Base-by-base conservation (phyloP, 2,329 filamentous ascomycete genomes). In the Myriangium duriaei region DNA sequence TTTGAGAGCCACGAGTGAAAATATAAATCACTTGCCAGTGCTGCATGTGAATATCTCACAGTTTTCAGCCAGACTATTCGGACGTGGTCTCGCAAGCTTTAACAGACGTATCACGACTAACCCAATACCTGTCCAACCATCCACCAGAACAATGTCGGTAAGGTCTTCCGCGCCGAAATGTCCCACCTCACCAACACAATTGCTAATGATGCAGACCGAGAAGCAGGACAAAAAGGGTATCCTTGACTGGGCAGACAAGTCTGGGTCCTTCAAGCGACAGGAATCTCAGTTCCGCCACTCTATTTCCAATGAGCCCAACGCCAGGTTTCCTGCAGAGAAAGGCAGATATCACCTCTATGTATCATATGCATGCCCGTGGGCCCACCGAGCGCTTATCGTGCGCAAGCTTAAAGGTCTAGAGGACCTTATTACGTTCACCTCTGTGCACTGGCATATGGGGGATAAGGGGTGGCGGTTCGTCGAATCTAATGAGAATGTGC, bases 281-380 rank as follows among this genome's bases (percentile, higher is more conserved):
- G 69, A 71, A 45, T 91, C 83, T 43, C 71, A 76, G 39, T 96
- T 96, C 63, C 77, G 91, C 42, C 74, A 81, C 58, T 82, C 67
- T 59, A 81, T 94, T 58, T 84, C 81, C 19, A 73, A 70, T 45
- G 74, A 83, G 49, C 61, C 74, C 1, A 78, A 73, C 30, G 79
- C 83, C 4, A 63, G 78, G 57, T 95, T 86, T 50, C 81, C 85
- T 4, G 73, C 85, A 1, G 88, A 96, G 63, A 84, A 83, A 62
- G 84, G 73, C 37, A 73, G 91, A 40, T 98, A 98, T 59, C 91
- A 98, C 62, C 75, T 98, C 50, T 98, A 88, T 56, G 80, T 94
- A 48, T 88, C 81, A 52, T 94, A 93, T 61, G 87, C 87, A 5
- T 95, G 87, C 60, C 87, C 87, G 3, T 95, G 87, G 87, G 79